Base-by-base conservation (phyloP, 1,284 basidiomycete species). In the Chalciporus sp. region DNA sequence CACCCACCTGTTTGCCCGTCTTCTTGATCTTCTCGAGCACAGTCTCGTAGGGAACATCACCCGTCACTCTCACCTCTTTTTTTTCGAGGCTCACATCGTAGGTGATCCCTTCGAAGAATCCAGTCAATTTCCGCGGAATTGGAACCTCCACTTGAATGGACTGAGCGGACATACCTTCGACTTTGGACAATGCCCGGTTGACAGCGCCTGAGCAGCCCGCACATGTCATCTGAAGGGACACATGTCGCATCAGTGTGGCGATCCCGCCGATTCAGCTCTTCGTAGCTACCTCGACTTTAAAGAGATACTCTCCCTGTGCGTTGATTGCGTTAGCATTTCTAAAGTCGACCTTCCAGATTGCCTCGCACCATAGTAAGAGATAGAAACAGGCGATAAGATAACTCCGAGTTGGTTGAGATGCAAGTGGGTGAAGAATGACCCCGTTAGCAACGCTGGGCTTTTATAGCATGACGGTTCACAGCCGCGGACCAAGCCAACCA, bases 151-250 rank as follows among this genome's bases (percentile, higher is more conserved):
- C 19, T 28, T 20, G 17, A 9, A 17, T 39, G n/a, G 37, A 17
- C 10, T 42, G 39, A 29, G 17, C 74, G 7, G 29, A 39, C 61
- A 55, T 66, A 85, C 90, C 88, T 42, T 85, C 77, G 4, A 85
- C 79, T 72, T 85, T 91, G 57, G 80, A 75, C 42, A 94, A 76
- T 11, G 86, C 92, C 33, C 90, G 83, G 23, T 75, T 78, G 49
- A 94, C 80, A 35, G 92, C 92, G 19, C 86, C 85, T 28, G 90
- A 92, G 75, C 92, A 94, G 29, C 92, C 92, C 33, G 71, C 65
- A 73, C 92, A 94, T 33, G 86, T 84, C 92, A 94, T 94, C 87
- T 92, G 47, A 29, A 7, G 42, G 20, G 1, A 29, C 16, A 33
- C 14, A 16, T 29, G 4, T 23, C 23, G 23, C 11, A 43, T 58